Percentiles rank a stretch among this genome's conserved stretches.
Conservation (phyloP, 2,329 filamentous ascomycete species). For the Thelonectria blattea region DNA sequence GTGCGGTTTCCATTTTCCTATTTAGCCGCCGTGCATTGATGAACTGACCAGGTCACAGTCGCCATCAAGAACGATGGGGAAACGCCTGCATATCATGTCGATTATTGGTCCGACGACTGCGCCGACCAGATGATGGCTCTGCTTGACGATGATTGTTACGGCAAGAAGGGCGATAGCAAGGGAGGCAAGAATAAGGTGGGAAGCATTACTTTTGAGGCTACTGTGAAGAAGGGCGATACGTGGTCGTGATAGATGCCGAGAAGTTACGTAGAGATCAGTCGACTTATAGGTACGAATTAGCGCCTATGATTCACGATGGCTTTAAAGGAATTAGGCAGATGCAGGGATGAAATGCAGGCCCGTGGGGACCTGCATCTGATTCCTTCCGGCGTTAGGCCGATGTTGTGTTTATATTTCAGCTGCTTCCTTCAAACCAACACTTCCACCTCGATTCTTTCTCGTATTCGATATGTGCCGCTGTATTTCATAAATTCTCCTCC, state of each 20-base stretch:
- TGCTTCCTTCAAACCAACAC: background rate
- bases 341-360: background rate
- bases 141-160: background rate
- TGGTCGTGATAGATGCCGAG: background rate
- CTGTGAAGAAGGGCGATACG: background rate
- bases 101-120: background rate
- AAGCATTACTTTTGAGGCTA: background rate
- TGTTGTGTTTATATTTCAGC: background rate
- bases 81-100: background rate
- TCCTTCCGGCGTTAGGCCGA: background rate
- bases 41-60: background rate
- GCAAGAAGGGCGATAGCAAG: background rate
- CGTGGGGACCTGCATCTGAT: background rate
- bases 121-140: background rate
- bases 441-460: background rate
- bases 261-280: too few relatives aligned
- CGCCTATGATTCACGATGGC: background rate
- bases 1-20: background rate
- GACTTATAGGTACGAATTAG: too few relatives aligned
- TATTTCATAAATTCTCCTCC: background rate
- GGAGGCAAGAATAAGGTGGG: background rate
- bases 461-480: background rate
- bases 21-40: background rate
- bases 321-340: background rate
- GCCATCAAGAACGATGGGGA: background rate